phyloP scores from a whole-genome alignment of 2,329 filamentous ascomycete species.

The Coniochaeta hoffmannii region DNA sequence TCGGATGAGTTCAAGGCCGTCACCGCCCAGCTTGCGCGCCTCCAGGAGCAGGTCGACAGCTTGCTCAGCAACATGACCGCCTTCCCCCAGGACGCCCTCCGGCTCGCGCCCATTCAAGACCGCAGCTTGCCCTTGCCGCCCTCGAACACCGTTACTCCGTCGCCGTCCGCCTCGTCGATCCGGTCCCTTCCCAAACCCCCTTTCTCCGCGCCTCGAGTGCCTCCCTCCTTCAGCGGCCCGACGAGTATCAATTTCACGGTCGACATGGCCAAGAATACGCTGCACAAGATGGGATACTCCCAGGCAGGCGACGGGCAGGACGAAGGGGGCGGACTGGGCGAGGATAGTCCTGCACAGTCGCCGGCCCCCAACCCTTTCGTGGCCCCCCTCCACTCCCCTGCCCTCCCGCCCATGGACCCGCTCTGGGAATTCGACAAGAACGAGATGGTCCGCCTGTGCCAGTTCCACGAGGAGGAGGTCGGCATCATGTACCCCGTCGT shows the following conservation, averaged over 20 bases:
- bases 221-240: conserved; percentile 69
- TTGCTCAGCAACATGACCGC: conserved; percentile 66
- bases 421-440: conserved; percentile 72
- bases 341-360: conserved; percentile 24
- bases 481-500: conserved; percentile 88
- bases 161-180: conserved; percentile 34
- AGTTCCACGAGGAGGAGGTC: conserved; percentile 81
- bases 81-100: conserved; percentile 50
- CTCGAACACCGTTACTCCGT: conserved; percentile 27
- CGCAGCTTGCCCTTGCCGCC: conserved; percentile 28
- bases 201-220: conserved; percentile 33
- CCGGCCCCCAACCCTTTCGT: conserved; percentile 22
- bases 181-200: conserved; percentile 34
- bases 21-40: conserved; percentile 60
- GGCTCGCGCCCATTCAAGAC: conserved; percentile 36
- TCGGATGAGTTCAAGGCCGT: conserved; percentile 85
- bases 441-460: conserved; percentile 72
- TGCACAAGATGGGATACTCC: conserved; percentile 84
- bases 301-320: conserved; percentile 54
- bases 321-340: conserved; percentile 40
- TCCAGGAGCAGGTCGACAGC: conserved; percentile 79
- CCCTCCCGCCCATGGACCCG: conserved; percentile 49
- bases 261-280: conserved; percentile 77
- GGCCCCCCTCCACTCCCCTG: conserved; percentile 26
- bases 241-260: conserved; percentile 82